Percentiles rank a stretch among this genome's conserved stretches.
phyloP scores from a whole-genome alignment of 495 filamentous ascomycete species.

The Aspergillus sclerotioniger region DNA sequence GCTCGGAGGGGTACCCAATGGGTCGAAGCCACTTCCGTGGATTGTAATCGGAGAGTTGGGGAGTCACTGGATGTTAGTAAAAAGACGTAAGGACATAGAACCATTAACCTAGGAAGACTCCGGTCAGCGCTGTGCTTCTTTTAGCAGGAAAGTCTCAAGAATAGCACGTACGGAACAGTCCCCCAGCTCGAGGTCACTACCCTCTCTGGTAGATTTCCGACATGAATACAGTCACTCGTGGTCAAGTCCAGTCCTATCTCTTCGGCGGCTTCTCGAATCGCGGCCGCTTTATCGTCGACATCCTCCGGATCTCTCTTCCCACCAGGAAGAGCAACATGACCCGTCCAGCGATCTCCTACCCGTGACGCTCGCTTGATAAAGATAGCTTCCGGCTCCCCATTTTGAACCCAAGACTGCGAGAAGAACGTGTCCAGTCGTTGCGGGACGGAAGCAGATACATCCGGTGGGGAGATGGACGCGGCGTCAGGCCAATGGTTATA shows the following conservation, averaged over 20 bases:
- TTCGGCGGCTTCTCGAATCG: slow-evolving; percentile 67
- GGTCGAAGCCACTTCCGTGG: slow-evolving; percentile 68
- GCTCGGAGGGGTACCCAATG: slow-evolving; percentile 75
- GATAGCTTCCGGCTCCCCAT: slow-evolving; percentile 72
- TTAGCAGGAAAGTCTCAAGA: background rate
- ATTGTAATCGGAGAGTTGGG: slow-evolving; percentile 62
- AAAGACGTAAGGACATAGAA: slow-evolving; percentile 74
- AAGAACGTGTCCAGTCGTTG: slow-evolving; percentile 61
- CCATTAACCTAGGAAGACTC: slow-evolving; percentile 58
- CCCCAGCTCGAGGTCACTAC: slow-evolving; percentile 73
- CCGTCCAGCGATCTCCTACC: slow-evolving; percentile 71
- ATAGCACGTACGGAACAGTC: slow-evolving; percentile 57
- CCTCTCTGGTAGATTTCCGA: slow-evolving; percentile 70
- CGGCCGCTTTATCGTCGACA: slow-evolving; percentile 60
- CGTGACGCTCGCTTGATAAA: slow-evolving; percentile 77
- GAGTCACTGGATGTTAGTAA: slow-evolving; percentile 57
- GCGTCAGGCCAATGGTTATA: slow-evolving; percentile 54
- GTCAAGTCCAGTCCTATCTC: slow-evolving; percentile 69
- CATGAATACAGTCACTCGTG: slow-evolving; percentile 50
- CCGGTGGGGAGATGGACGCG: slow-evolving; percentile 22
- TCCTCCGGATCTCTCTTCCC: slow-evolving; percentile 71
- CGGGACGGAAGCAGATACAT: slow-evolving; percentile 32
- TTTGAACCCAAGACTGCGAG: slow-evolving; percentile 64
- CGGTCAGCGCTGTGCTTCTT: slow-evolving; percentile 11
- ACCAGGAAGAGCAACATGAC: slow-evolving; percentile 73